Base-by-base conservation (phyloP, 805 yeast genomes). In the Ogataea kodamae region DNA sequence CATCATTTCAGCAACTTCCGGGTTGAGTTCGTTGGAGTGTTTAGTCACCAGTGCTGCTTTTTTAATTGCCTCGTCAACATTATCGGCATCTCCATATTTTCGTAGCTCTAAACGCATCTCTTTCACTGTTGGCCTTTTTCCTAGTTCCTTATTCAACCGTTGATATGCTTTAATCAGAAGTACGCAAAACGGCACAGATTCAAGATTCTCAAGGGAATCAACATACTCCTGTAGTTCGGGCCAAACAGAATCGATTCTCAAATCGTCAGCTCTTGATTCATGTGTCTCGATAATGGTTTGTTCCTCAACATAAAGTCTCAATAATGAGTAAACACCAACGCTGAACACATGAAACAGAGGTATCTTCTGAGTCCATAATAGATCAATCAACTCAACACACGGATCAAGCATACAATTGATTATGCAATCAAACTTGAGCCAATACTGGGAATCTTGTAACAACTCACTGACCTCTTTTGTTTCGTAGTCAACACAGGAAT, bases 221-320 rank as follows among this genome's bases (percentile, higher is more conserved):
- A 72, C 65, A 44, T 67, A 76, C 0, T 57, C 60, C 22, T 57
- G 55, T 6, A 88, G 57, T 45, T 83, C 87, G 1, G 66, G 59
- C 96, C 96, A 90, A 1, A 92, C 84, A 3, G 32, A 25, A 39
- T 76, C 79, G 2, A 88, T 57, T 32, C 95, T 61, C 38, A 88
- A 58, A 48, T 86, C 95, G 16, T 68, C 74, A 2, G 78, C 50
- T 6, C 72, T 63, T 9, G 73, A 62, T 20, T 53, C 77, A 54
- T 87, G 95, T 1, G 95, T 75, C 40, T 89, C 89, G 10, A 86
- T 60, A 2, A 85, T 72, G n/a, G 79, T 72, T 6, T 76, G 75
- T 46, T 79, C 86, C 17, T 50, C 55, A n/a, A 72, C 54, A 19
- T 72, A 59, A 4, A 81, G 50, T 25, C 77, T 63, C 4, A 84